A percentile compares a stretch with the other conserved stretches of the same genome.
These are phyloP conservation scores for Gymnopilus junonius DNA, from an alignment of 768 basidiomycete genomes.

Conservation along the genomic window DNA sequence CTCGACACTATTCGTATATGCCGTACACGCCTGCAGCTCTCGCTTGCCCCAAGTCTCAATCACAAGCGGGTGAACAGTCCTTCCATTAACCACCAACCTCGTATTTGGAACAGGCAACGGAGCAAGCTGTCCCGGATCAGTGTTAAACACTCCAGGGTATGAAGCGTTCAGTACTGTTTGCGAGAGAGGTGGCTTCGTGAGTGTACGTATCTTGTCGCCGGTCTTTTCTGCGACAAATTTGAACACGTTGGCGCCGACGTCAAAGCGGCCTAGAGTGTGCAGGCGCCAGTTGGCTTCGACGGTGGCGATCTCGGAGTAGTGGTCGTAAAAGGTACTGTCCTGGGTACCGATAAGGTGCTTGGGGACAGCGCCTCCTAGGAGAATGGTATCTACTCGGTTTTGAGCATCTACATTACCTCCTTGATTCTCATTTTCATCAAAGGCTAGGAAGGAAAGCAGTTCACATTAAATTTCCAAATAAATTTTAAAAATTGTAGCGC, in stretches of 20 bases:
- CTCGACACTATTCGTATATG: constrained; percentile 24
- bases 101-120: constrained; percentile 30
- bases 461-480: too few species aligned
- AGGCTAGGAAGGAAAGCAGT: constrained; percentile 31
- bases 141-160: constrained; percentile 34
- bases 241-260: constrained; percentile 63
- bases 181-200: constrained; percentile 3
- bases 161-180: constrained; percentile 26
- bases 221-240: constrained; percentile 50
- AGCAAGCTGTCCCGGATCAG: background rate
- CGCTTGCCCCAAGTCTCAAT: constrained; percentile 27
- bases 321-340: constrained; percentile 61
- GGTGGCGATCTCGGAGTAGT: constrained; percentile 61
- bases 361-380: constrained; percentile 51
- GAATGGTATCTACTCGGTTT: constrained; percentile 50
- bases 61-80: constrained; percentile 27
- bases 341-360: constrained; percentile 41
- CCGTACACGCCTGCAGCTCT: constrained; percentile 26
- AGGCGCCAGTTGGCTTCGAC: constrained; percentile 67
- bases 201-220: constrained; percentile 39
- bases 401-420: constrained; percentile 37
- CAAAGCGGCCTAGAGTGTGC: constrained; percentile 59
- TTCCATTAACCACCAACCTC: constrained; percentile 26
- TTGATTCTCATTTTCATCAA: constrained; percentile 52
- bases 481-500: background rate